Base-by-base conservation (phyloP, 768 basidiomycete species). In the Trametopsis cervina region DNA sequence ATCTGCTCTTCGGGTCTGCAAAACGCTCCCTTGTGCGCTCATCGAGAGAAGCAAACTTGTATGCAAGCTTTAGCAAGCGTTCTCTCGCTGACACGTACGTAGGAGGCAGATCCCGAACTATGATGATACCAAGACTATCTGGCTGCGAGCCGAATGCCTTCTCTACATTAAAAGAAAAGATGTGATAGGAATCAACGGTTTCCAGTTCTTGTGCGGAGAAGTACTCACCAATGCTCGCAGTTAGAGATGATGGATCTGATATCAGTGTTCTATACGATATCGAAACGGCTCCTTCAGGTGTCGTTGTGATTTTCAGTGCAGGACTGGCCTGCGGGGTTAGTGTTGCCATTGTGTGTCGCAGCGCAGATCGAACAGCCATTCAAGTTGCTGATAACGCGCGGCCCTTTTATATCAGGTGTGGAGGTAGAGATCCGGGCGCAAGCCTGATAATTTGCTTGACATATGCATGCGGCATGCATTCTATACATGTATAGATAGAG, bases 81-180 rank as follows among this genome's bases (percentile, higher is more conserved):
- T 85, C 80, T 29, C 96, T 74, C 47, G 88, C 76, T 2, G 55
- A 46, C 9, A 64, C 57, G 57, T 89, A 99, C 36, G 67, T 68
- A 3, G 62, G 54, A 1, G 94, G 96, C 24, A 99, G 70, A 67
- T 93, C 91, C 54, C 77, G 77, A 54, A 94, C 73, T 41, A 95
- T 65, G 51, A 95, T 74, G 53, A 96, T 83, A 1, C 92, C 92
- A 43, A 94, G 69, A 39, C 81, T 83, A 43, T 80, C 69, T 6
- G 85, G 76, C 50, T 79, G 71, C 10, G 88, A 89, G 18, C 91
- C 92, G 58, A 95, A 95, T 2, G 88, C 92, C 55, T 78, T 73
- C 57, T 84, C 86, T 89, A 54, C 15, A 18, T 6, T 4, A 40
- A 4, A 39, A n/a, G n/a, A n/a, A n/a, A n/a, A n/a, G n/a, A n/a